phyloP scores from a whole-genome alignment of 78 protist species.

The Salpingoeca rosetta region DNA sequence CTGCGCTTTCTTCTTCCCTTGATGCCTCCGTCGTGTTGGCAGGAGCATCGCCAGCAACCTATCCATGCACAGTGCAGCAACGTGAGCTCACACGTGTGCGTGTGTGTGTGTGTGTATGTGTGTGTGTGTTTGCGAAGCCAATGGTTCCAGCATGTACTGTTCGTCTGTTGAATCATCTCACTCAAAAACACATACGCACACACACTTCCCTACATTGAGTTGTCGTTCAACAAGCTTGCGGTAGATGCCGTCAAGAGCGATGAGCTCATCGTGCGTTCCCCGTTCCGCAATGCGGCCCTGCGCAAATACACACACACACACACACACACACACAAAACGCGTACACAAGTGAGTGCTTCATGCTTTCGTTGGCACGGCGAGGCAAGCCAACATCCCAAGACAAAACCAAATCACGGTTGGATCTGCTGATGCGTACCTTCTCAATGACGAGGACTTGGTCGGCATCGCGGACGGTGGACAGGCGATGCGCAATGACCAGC shows the following conservation, averaged over 20 bases:
- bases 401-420: not conserved
- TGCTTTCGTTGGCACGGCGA: not conserved
- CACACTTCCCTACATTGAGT: not conserved
- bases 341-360: not conserved
- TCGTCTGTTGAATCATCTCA: no score
- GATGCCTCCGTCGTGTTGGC: no score
- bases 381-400: not conserved
- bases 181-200: no score
- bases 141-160: no score
- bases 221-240: not conserved
- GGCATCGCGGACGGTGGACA: constrained; percentile 20
- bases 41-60: no score
- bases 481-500: constrained; percentile 88
- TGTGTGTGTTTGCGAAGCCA: no score
- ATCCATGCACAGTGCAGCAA: no score
- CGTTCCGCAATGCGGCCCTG: not conserved
- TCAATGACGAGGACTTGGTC: not conserved
- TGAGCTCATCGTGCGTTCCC: constrained; percentile 18
- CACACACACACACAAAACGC: constrained; percentile 2
- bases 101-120: no score
- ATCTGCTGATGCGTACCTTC: not conserved
- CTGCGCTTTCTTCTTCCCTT: no score
- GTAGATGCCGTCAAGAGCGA: not conserved
- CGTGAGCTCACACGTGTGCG: no score
- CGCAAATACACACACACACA: not conserved